phyloP scores from a whole-genome alignment of 306 rosid genomes.

The Prunus mume region DNA sequence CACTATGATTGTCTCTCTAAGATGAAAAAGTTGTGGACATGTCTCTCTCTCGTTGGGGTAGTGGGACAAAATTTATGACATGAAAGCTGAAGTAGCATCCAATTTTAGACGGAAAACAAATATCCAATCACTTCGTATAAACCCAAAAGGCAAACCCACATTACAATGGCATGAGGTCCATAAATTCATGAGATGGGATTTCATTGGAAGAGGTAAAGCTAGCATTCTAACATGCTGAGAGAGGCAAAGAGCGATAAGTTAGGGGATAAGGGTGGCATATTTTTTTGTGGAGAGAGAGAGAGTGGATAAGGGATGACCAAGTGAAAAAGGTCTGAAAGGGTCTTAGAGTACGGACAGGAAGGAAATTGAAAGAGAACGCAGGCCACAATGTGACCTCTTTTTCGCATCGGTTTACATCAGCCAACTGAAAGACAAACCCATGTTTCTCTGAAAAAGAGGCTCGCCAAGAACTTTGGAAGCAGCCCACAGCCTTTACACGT shows the following conservation, averaged over 20 bases:
- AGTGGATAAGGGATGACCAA: conserved; percentile 10
- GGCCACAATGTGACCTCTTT: neutral
- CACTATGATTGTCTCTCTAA: neutral
- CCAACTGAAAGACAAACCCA: neutral
- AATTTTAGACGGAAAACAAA: neutral
- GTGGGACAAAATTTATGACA: neutral
- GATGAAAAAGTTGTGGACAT: neutral
- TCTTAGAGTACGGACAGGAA: conserved; percentile 28
- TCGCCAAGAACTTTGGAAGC: conserved; percentile 15
- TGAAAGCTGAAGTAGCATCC: neutral
- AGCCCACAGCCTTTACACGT: neutral
- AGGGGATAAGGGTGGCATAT: neutral
- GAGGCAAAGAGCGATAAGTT: conserved; percentile 10
- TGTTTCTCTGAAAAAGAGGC: conserved; percentile 7
- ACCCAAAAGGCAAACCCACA: neutral
- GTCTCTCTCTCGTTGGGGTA: neutral
- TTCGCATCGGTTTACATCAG: neutral
- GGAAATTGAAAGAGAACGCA: neutral
- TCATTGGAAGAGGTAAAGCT: too few species aligned
- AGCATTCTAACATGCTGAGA: neutral
- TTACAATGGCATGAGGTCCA: neutral
- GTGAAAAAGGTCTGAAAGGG: conserved; percentile 1
- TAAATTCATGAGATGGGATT: too few species aligned
- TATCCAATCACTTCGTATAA: neutral
- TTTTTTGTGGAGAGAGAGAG: conserved; percentile 10